Evolutionary conservation across 1,284 basidiomycete genomes (phyloP), one percentile per base, ranked within the genome.

Genomic region (Pseudozyma hubeiensis): DNA sequence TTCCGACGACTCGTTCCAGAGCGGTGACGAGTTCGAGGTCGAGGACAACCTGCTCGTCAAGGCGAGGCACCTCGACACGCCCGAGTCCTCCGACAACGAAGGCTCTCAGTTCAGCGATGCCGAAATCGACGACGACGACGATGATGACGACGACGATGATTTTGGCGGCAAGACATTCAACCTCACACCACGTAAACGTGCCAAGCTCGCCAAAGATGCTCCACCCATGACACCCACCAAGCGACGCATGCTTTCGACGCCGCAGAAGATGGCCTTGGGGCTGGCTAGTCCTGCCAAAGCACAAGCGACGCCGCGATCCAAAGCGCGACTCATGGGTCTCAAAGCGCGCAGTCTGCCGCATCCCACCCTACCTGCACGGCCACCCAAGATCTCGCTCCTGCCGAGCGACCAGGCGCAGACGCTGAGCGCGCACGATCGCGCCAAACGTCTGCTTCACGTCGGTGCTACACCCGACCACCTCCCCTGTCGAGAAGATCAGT

Each of bases 401-500:
- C 57, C 81, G 1, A 33, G 29, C 19, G 46, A 68, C 16, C 52
- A 75, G 11, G 49, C 80, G 3, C 44, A 59, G 2, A 44, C 47
- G 8, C 63, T 83, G 11, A 64, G 72, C 45, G 49, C 80, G 11
- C 75, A 81, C 48, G 76, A 78, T 40, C 66, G 81, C 7, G 81
- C 81, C 43, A 75, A 77, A 31, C 63, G 71, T 3, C 89, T 93
- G 7, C 85, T 99, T 47, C 97, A 99, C 83, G 96, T 99, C 10
- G 93, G 93, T 3, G 92, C 93, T 47, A 90, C 96, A 5, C 96
- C 97, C 1, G 93, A 96, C 70, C 88, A 90, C 41, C 86, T 99
- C 44, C 94, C 94, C 0, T 97, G 96, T 85, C 87, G 97, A 51
- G 93, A 95, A 64, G 90, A 91, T 44, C 94, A 98, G 85, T 97